phyloP scores from a whole-genome alignment of 1,284 basidiomycete species.

The Sanghuangporus sanghuang region DNA sequence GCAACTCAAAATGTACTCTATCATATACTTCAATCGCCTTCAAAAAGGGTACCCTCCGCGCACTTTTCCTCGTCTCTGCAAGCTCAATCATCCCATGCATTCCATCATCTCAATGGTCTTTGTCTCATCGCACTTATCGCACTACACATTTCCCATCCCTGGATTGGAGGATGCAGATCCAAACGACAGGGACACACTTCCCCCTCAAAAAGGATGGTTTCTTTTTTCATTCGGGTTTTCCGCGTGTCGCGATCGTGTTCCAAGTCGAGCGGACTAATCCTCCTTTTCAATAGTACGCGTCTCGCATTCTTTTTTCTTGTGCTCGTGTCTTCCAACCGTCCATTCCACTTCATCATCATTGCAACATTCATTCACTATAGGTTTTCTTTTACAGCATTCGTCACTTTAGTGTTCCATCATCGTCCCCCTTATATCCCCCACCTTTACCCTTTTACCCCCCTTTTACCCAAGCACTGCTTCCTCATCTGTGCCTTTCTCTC shows the following conservation, averaged over 20 bases:
- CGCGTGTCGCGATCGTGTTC: slow-evolving; percentile 15
- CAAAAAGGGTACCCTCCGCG: slow-evolving; percentile 13
- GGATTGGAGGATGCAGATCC: slow-evolving; percentile 13
- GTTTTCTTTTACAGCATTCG: slow-evolving; percentile 25
- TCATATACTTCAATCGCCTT: slow-evolving; percentile 18
- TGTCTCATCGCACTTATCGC: slow-evolving; percentile 22
- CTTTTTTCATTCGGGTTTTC: slow-evolving; percentile 11
- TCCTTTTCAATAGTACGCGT: slow-evolving; percentile 10
- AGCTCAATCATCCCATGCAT: slow-evolving; percentile 32
- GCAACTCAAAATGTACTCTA: slow-evolving; percentile 20
- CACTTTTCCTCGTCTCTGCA: slow-evolving; percentile 18
- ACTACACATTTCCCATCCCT: slow-evolving; percentile 12
- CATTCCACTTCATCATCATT: slow-evolving; percentile 12
- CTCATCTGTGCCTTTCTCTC: slow-evolving; percentile 23
- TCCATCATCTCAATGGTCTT: slow-evolving; percentile 16
- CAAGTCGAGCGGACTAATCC: slow-evolving; percentile 14
- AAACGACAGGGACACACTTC: slow-evolving; percentile 8
- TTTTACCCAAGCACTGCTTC: slow-evolving; percentile 29
- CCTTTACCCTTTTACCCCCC: slow-evolving; percentile 21
- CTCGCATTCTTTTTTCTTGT: slow-evolving; percentile 22
- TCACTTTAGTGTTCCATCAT: slow-evolving; percentile 21
- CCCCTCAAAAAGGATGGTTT: slow-evolving; percentile 4
- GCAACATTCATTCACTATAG: slow-evolving; percentile 20
- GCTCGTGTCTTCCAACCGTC: slow-evolving; percentile 24
- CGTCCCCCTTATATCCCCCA: slow-evolving; percentile 11